Evolutionary conservation across 2,329 filamentous ascomycete genomes (phyloP).

Genomic region (Corniculantispora saksenae): DNA sequence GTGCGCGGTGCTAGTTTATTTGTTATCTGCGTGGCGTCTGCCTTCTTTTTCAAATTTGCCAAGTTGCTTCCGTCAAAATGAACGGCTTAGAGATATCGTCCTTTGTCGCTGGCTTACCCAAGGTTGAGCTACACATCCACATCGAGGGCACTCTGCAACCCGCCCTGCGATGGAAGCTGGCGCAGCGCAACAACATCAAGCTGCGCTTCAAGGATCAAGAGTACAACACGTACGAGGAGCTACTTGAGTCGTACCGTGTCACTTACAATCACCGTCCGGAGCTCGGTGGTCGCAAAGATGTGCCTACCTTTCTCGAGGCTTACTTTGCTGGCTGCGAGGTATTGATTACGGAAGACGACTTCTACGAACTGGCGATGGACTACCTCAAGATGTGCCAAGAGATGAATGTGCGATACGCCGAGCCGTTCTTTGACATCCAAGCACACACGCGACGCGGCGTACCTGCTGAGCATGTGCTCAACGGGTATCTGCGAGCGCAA

Average conservation of each 20-base stretch:
- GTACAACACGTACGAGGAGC: conserved; percentile 59
- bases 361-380: conserved; percentile 67
- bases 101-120: conserved; percentile 67
- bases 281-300: conserved; percentile 35
- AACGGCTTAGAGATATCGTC: conserved; percentile 34
- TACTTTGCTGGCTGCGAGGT: conserved; percentile 78
- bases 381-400: conserved; percentile 65
- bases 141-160: conserved; percentile 73
- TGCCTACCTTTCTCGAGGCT: conserved; percentile 65
- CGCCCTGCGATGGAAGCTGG: conserved; percentile 66
- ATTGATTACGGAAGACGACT: conserved; percentile 65
- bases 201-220: conserved; percentile 51
- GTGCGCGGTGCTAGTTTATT: background rate
- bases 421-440: conserved; percentile 79
- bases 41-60: background rate
- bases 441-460: conserved; percentile 66
- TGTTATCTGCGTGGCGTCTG: background rate
- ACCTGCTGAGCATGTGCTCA: conserved; percentile 59
- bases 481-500: conserved; percentile 61
- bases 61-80: conserved; percentile 24
- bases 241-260: conserved; percentile 61
- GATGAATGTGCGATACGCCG: conserved; percentile 68
- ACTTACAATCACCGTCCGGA: conserved; percentile 51
- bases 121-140: conserved; percentile 80
- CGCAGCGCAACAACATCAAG: conserved; percentile 62